Conservation (phyloP, 495 filamentous ascomycete genomes). For the Penicillium antarcticum region DNA sequence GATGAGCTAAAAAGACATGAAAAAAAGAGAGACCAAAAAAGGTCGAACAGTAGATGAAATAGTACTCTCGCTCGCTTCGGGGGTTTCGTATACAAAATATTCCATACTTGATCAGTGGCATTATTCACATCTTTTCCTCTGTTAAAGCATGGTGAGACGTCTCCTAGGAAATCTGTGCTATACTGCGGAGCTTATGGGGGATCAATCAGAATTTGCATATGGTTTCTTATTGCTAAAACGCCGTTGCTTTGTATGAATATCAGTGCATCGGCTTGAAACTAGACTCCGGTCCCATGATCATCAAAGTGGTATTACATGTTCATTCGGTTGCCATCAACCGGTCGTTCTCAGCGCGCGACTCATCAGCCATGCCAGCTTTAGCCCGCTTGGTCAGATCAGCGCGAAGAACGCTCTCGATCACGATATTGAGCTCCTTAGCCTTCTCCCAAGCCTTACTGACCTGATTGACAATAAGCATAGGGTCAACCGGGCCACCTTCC, state of each 20-base stretch:
- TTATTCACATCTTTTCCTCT: too few species aligned
- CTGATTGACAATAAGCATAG: slow-evolving; percentile 69
- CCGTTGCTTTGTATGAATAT: slow-evolving; percentile 2
- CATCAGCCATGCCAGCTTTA: slow-evolving; percentile 68
- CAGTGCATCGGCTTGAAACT: background rate
- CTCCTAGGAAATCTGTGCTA: too few species aligned
- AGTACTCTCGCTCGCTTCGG: too few species aligned
- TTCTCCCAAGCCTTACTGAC: slow-evolving; percentile 66
- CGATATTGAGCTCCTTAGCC: slow-evolving; percentile 70
- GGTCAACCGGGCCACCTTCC: slow-evolving; percentile 76
- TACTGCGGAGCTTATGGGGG: too few species aligned
- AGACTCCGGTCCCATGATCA: slow-evolving; percentile 25
- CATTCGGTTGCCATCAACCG: slow-evolving; percentile 20
- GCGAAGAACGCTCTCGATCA: slow-evolving; percentile 68
- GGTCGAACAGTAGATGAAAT: too few species aligned
- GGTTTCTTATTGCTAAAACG: background rate
- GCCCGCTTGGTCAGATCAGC: slow-evolving; percentile 74
- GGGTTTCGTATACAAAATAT: too few species aligned
- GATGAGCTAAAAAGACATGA: too few species aligned
- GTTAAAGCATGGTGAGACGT: too few species aligned
- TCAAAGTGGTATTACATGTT: slow-evolving; percentile 24
- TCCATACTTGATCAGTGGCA: too few species aligned
- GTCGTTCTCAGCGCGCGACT: slow-evolving; percentile 83
- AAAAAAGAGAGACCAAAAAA: too few species aligned
- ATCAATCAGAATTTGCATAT: too few species aligned